Evolutionary conservation across 2,329 filamentous ascomycete species (phyloP).

Genomic region (Colletotrichum sp.): DNA sequence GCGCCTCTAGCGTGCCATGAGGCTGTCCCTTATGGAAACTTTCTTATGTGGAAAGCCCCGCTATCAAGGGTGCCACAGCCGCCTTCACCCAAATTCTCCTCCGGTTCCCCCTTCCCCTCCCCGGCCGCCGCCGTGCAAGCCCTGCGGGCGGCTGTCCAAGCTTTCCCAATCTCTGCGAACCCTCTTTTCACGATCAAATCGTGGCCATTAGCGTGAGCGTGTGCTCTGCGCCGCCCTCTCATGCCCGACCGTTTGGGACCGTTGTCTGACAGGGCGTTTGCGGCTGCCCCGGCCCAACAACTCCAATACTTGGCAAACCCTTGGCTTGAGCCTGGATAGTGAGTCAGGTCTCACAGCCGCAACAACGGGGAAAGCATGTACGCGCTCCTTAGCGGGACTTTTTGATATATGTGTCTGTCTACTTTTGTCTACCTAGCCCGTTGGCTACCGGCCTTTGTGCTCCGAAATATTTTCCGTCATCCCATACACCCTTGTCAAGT

Average conservation of each 20-base stretch:
- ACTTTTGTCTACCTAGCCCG: neutral
- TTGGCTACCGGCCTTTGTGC: neutral
- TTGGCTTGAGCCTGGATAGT: neutral
- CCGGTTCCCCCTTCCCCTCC: neutral
- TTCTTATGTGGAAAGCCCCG: neutral
- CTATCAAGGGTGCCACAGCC: neutral
- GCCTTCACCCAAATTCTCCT: neutral
- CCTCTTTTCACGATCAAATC: neutral
- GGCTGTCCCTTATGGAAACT: neutral
- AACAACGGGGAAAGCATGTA: neutral
- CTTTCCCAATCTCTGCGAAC: neutral
- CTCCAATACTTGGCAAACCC: neutral
- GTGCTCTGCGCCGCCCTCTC: neutral
- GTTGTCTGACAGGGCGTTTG: neutral
- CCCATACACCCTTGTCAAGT: neutral
- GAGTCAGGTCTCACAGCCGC: neutral
- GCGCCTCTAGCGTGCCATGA: neutral
- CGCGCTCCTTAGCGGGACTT: neutral
- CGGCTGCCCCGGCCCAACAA: neutral
- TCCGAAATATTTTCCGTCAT: neutral
- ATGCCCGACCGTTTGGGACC: constrained; percentile 3
- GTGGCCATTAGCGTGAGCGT: neutral
- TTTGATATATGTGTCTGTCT: neutral
- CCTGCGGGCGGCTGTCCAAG: neutral
- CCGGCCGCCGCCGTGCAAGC: neutral